Evolutionary conservation across 2,329 filamentous ascomycete genomes (phyloP).

Genomic region (Cladosporium sphaerospermum): DNA sequence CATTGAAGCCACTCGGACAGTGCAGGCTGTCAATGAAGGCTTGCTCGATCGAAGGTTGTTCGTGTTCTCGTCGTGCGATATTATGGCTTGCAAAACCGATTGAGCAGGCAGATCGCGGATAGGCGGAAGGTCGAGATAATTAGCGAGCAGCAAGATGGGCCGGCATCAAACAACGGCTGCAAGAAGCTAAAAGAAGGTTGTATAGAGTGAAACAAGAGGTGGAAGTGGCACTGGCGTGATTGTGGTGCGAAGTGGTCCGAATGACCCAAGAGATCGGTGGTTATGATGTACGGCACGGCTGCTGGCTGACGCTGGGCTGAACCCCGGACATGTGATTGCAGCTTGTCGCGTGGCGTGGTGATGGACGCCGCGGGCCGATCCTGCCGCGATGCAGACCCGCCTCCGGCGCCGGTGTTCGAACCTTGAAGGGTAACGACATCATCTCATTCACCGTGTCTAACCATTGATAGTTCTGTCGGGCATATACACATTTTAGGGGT

Average conservation of each 20-base stretch:
- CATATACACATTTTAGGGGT: too few relatives aligned
- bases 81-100: too few relatives aligned
- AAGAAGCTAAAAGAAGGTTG: background rate
- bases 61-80: too few relatives aligned
- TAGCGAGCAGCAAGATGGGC: background rate
- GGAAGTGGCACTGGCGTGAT: background rate
- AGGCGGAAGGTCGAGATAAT: background rate
- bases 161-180: background rate
- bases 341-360: too few relatives aligned
- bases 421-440: background rate
- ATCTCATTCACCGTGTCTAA: background rate
- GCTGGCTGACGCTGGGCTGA: background rate
- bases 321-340: background rate
- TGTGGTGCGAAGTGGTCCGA: background rate
- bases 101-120: too few relatives aligned
- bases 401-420: background rate
- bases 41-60: too few relatives aligned
- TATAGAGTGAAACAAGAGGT: background rate
- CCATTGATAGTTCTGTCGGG: too few relatives aligned
- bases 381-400: background rate
- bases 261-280: background rate
- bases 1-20: conserved; percentile 13
- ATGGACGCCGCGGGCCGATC: too few relatives aligned
- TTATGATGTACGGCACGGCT: background rate
- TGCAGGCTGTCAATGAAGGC: background rate